Evolutionary conservation across 2,329 filamentous ascomycete genomes (phyloP).

Genomic region (Hymenoscyphus fructigenus): DNA sequence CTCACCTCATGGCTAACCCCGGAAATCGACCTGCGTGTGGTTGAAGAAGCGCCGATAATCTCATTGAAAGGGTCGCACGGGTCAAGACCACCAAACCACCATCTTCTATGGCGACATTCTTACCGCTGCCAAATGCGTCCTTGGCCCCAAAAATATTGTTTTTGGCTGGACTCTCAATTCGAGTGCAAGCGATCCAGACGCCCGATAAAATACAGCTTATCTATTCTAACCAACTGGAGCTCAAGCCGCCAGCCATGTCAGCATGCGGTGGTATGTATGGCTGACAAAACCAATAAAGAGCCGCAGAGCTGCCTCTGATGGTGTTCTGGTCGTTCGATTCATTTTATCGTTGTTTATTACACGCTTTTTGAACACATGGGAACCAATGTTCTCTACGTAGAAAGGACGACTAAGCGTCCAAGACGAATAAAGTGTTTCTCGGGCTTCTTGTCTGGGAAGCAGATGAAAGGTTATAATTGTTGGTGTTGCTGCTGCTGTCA

Average conservation of each 20-base stretch:
- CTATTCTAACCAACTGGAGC: not conserved
- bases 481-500: not conserved
- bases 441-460: not conserved
- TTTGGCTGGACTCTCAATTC: not conserved
- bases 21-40: not conserved
- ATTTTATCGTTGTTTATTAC: not conserved
- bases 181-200: not conserved
- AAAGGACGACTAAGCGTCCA: not conserved
- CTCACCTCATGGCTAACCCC: not conserved
- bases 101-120: not conserved
- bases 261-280: not conserved
- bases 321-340: not conserved
- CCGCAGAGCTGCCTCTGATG: not conserved
- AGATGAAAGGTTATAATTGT: not conserved
- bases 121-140: not conserved
- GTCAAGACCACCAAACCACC: not conserved
- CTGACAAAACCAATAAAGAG: not conserved
- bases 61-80: not conserved
- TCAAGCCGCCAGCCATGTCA: not conserved
- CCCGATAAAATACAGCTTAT: not conserved
- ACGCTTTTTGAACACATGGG: not conserved
- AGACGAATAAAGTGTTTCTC: not conserved
- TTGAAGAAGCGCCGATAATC: conserved; percentile 1
- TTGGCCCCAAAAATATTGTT: not conserved
- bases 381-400: not conserved